Evolutionary conservation across 202 grass and related monocot genomes (phyloP).

Genomic region (Hordeum pubiflorum): DNA sequence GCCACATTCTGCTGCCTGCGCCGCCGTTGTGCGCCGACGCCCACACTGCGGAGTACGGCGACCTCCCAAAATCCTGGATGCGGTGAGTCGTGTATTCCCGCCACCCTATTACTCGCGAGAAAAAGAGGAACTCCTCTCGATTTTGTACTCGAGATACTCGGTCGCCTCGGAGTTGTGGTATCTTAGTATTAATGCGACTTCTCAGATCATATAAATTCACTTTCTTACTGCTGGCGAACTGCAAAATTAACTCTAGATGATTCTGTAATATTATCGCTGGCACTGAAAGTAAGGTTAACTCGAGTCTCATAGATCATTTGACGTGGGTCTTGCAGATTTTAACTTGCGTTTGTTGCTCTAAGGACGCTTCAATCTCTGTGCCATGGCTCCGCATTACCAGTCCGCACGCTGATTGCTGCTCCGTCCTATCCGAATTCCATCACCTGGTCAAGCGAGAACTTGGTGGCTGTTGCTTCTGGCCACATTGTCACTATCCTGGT

Average conservation of each 20-base stretch:
- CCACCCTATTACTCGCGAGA: neutral
- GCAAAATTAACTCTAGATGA: neutral
- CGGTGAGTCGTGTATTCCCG: neutral
- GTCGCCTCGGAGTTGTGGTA: neutral
- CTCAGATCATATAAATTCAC: neutral
- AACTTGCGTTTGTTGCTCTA: neutral
- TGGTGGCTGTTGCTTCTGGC: slow-evolving; percentile 74
- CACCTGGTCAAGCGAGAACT: slow-evolving; percentile 71
- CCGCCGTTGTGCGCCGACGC: neutral
- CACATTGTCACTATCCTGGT: slow-evolving; percentile 74
- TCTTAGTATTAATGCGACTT: neutral
- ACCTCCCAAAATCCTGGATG: neutral
- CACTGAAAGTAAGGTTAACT: neutral
- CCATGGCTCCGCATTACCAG: slow-evolving; percentile 54
- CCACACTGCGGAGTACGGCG: neutral
- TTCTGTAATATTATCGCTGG: neutral
- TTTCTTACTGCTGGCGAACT: neutral
- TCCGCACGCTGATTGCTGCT: slow-evolving; percentile 52
- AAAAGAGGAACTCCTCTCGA: neutral
- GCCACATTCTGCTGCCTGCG: neutral
- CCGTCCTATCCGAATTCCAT: slow-evolving; percentile 70
- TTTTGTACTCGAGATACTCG: neutral
- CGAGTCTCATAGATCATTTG: neutral
- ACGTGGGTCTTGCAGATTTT: neutral
- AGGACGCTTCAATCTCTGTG: neutral